A percentile compares a stretch with the other conserved stretches of the same genome.
Conservation (phyloP, 2,329 filamentous ascomycete species). For the Uncinocarpus reesii region DNA sequence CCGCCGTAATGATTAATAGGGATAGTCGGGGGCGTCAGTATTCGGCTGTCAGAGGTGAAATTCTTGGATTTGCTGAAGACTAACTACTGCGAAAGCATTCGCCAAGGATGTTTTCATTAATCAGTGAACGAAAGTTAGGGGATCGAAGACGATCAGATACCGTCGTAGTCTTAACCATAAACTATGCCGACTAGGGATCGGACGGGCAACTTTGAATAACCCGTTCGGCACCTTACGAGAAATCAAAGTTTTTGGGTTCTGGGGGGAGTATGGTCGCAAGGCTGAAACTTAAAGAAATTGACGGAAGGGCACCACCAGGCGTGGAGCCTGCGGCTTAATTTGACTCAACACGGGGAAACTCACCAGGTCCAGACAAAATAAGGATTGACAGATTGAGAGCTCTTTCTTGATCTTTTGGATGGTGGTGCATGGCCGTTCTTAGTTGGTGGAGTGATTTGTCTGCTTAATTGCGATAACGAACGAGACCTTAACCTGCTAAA, state of each 20-base stretch:
- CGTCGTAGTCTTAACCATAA: not conserved
- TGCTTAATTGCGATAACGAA: not conserved
- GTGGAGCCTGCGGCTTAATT: too few species aligned
- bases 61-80: not conserved
- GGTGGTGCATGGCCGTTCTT: not conserved
- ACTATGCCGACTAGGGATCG: not conserved
- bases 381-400: not conserved
- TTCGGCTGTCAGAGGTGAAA: not conserved
- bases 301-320: not conserved
- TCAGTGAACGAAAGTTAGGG: not conserved
- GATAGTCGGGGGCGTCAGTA: not conserved
- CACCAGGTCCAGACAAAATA: not conserved
- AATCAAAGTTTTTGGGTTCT: not conserved
- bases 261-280: not conserved
- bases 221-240: not conserved
- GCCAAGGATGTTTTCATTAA: not conserved
- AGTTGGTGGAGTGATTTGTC: not conserved
- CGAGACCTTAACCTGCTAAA: not conserved
- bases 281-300: not conserved
- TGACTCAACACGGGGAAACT: too few species aligned
- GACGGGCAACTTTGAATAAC: not conserved
- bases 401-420: not conserved
- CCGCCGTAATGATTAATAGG: too few species aligned
- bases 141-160: not conserved
- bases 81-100: not conserved